Base-by-base conservation (phyloP, 2,329 filamentous ascomycete genomes). In the Aspergillus sp. region DNA sequence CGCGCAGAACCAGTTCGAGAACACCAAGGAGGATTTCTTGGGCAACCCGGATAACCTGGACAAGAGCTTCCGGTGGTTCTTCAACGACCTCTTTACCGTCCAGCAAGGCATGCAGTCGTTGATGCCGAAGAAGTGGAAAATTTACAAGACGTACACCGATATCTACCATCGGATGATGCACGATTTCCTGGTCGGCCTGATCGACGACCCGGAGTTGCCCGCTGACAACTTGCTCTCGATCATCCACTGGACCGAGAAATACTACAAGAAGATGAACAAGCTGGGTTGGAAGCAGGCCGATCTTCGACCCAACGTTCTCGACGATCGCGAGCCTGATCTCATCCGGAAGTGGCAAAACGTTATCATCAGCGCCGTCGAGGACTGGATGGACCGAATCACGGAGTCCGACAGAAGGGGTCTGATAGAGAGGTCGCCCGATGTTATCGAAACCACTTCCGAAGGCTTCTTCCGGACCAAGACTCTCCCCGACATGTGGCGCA, bases 91-190 rank as follows among this genome's bases (percentile, higher is more conserved):
- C 42, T 96, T 96, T 75, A 92, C 92, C 3, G 94, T 97, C 71
- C 92, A 94, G 76, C 84, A 96, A 63, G 94, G 95, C 71, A 96
- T 99, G 91, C 86, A 90, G 61, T 86, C 87, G 29, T 82, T 99
- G 55, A 93, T 97, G 86, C 95, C 96, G 9, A 94, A 91, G 78
- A 96, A 95, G 76, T 99, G 95, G 95, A 93, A 90, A 72, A 96
- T 99, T 52, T 90, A 93, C 78, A 88, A 90, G 73, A 95, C 90
- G 1, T 99, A 96, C 75, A 89, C 88, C 60, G 85, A 90, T 69
- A 93, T 96, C 62, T 99, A 99, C 74, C 95, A 99, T 78, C 84
- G 86, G 65, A 85, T 94, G 67, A 98, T 99, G 94, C 95, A 96
- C 78, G 92, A 97, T 75, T 96, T 95, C 74, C 83, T 99, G 10